Conservation (phyloP, 1,139 yeast species). For the Hansenula lynferdii region DNA sequence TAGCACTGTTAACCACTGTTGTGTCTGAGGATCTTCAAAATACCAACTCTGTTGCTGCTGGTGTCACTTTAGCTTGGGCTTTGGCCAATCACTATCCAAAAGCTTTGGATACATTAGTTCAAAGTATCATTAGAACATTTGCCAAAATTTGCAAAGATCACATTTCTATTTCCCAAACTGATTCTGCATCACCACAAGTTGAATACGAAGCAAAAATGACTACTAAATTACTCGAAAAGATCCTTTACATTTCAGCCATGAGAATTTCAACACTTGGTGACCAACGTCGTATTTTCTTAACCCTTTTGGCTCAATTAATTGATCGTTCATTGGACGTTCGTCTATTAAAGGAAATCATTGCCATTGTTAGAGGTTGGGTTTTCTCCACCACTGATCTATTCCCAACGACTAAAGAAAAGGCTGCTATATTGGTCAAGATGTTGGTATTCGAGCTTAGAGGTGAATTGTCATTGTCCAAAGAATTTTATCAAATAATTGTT, state of each 20-base stretch:
- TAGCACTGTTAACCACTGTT: constrained; percentile 56
- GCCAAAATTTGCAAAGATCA: constrained; percentile 89
- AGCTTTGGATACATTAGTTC: constrained; percentile 67
- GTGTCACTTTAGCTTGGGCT: constrained; percentile 84
- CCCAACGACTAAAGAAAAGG: constrained; percentile 95
- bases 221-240: constrained; percentile 68
- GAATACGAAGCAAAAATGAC: constrained; percentile 78
- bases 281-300: constrained; percentile 83
- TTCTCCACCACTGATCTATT: constrained; percentile 78
- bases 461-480: constrained; percentile 72
- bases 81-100: constrained; percentile 71
- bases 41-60: constrained; percentile 84
- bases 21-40: constrained; percentile 82
- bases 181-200: constrained; percentile 30
- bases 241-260: constrained; percentile 71
- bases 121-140: constrained; percentile 78
- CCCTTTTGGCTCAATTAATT: constrained; percentile 82
- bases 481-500: constrained; percentile 81
- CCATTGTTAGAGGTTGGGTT: constrained; percentile 84
- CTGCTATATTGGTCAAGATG: constrained; percentile 92
- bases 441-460: constrained; percentile 88
- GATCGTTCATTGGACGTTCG: constrained; percentile 82
- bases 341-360: constrained; percentile 69
- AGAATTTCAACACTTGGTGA: constrained; percentile 86
- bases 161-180: constrained; percentile 57